Base-by-base conservation (phyloP, 2,329 filamentous ascomycete species). In the Aureobasidium sp. region DNA sequence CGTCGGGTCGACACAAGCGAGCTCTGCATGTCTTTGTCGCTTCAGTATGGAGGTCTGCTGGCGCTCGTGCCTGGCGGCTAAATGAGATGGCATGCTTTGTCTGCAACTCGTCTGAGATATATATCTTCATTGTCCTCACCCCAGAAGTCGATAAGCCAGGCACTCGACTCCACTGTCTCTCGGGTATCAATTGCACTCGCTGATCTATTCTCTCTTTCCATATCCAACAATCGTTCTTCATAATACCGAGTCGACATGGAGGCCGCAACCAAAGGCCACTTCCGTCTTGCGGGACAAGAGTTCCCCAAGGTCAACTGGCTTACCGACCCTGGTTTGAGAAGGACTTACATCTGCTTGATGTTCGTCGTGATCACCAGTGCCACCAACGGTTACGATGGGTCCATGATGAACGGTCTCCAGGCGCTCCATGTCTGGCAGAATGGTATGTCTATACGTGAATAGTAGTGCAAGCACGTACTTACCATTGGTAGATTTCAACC, bases 401-500 rank as follows among this genome's bases (percentile, higher is more conserved):
- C 75, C 20, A 78, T 82, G 74, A 78, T 81, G 73, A 81, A 82
- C 64, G 76, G 75, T 6, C 66, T 82, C 0, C 79, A 82, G 64
- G 73, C 77, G 5, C 74, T 82, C 61, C 61, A 66, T 0, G 70
- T 75, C 47, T 82, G 80, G 80, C 67, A 76, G 63, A 63, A 70
- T 4, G 77, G 75, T 75, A 63, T 67, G 73, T 67, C 17, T 6
- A 8, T n/a, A 39, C 12, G 5, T 36, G 20, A 6, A n/a, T 24
- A 24, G 41, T n/a, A 6, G n/a, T 15, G 52, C 4, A 36, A 20
- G 4, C 26, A 37, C 37, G n/a, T 24, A 29, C 59, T 63, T 15
- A 63, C n/a, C 27, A n/a, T 34, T 24, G 3, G 12, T 34, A 69
- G 67, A 69, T 56, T 76, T 76, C 67, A 47, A 72, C 61, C 44